Conservation (phyloP, 2,329 filamentous ascomycete genomes). For the Tolypocladium paradoxum region DNA sequence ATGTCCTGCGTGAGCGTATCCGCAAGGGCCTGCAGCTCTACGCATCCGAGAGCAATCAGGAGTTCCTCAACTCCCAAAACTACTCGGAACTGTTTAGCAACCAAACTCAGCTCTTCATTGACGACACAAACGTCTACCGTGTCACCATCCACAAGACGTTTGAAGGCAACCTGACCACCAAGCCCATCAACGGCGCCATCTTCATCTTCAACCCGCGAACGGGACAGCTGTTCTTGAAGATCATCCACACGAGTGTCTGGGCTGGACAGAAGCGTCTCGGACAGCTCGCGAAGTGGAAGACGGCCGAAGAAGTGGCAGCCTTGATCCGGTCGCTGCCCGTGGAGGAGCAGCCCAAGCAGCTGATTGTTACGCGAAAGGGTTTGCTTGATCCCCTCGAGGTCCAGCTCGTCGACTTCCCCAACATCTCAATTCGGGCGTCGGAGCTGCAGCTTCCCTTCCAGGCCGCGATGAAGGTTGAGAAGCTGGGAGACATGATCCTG, state of each 20-base stretch:
- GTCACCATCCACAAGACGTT: slow-evolving; percentile 99
- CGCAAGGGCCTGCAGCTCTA: slow-evolving; percentile 96
- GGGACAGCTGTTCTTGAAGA: slow-evolving; percentile 95
- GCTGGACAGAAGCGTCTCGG: slow-evolving; percentile 98
- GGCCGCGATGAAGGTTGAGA: slow-evolving; percentile 99
- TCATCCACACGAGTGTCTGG: slow-evolving; percentile 99
- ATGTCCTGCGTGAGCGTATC: slow-evolving; percentile 94
- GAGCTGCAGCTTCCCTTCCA: slow-evolving; percentile 97
- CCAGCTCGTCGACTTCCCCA: slow-evolving; percentile 94
- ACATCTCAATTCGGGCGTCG: slow-evolving; percentile 95
- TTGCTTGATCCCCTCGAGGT: slow-evolving; percentile 94
- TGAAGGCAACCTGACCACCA: slow-evolving; percentile 96
- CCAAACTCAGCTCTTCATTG: slow-evolving; percentile 96
- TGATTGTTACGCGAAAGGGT: slow-evolving; percentile 97
- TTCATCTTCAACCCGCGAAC: slow-evolving; percentile 99
- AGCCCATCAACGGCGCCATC: slow-evolving; percentile 98
- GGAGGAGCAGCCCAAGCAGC: slow-evolving; percentile 96
- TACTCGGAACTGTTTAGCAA: slow-evolving; percentile 99
- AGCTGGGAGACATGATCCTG: slow-evolving; percentile 97
- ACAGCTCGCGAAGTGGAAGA: slow-evolving; percentile 98
- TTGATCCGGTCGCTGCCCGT: slow-evolving; percentile 91
- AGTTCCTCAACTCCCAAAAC: slow-evolving; percentile 98
- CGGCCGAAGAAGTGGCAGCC: slow-evolving; percentile 96
- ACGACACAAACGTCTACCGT: slow-evolving; percentile 98
- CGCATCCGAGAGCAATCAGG: slow-evolving; percentile 96